Base-by-base conservation (phyloP, 164 flowering plant species). In the Chimonanthus salicifolius region DNA sequence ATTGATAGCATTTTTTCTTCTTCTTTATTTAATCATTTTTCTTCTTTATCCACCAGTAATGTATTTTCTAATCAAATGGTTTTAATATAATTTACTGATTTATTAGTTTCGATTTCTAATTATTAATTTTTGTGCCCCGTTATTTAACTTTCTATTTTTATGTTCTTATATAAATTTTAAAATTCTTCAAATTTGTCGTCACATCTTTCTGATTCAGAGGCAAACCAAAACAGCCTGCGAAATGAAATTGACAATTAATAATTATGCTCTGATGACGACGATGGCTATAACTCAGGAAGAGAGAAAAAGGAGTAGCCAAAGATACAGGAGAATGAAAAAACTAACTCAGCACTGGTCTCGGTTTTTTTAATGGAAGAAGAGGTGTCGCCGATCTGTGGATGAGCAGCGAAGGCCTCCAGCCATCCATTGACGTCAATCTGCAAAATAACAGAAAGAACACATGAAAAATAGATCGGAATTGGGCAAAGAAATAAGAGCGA, bases 371-470 rank as follows among this genome's bases (percentile, higher is more conserved):
- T 49, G 0, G 77, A 9, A 48, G 92, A 72, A 9, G 84, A 80
- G 3, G 81, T 33, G 65, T 87, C 73, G 3, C 92, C 95, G 67
- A 94, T 90, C 75, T 78, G 87, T 13, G 95, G 97, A 84, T 90
- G 97, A 77, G 94, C 95, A 13, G 89, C 77, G 75, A 90, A 90
- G 4, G 97, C 97, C 79, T 94, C 88, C 7, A 91, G 85, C 95
- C 94, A 94, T 18, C 92, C 97, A 79, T 80, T 85, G 48, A 91
- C 92, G 80, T 91, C 94, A 68, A 94, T 92, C 95, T 89, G 64
- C 18, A 71, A 54, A 11, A 13, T 11, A 13, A 64, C 47, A 11
- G 11, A 21, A 68, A 33, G 9, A 13, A 21, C 49, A 63, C 62
- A 11, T 33, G n/a, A 48, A 54, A 4, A 18, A 15, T 33, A 33